Percentiles rank a stretch among this genome's conserved stretches.
phyloP scores from a whole-genome alignment of 768 basidiomycete genomes.

The Xerocomellus dryophilus region DNA sequence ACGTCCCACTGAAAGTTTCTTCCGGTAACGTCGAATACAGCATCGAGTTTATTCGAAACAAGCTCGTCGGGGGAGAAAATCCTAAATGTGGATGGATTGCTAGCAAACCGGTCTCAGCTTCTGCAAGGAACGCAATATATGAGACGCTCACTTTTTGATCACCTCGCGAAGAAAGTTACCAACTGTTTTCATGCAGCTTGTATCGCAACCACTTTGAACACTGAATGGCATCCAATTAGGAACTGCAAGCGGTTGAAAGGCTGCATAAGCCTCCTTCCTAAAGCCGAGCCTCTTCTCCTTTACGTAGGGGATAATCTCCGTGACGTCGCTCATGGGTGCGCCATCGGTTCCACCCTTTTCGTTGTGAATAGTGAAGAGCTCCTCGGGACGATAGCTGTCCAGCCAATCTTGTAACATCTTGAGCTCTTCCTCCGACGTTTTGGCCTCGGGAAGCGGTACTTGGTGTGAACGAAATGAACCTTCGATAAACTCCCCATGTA shows the following conservation, averaged over 20 bases:
- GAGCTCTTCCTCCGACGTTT: conserved; percentile 63
- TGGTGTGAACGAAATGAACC: conserved; percentile 86
- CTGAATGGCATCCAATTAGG: conserved; percentile 63
- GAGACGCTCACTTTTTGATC: conserved; percentile 44
- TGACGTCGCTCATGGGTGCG: conserved; percentile 50
- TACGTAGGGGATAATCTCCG: conserved; percentile 54
- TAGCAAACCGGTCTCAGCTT: conserved; percentile 21
- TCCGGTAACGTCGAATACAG: conserved; percentile 61
- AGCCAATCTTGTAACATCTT: conserved; percentile 68
- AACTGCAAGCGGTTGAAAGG: conserved; percentile 56
- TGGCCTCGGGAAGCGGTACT: conserved; percentile 77
- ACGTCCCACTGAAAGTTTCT: conserved; percentile 88
- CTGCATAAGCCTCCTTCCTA: conserved; percentile 63
- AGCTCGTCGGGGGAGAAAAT: conserved; percentile 92
- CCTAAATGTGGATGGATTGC: conserved; percentile 76
- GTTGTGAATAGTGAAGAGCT: conserved; percentile 51
- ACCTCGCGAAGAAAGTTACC: conserved; percentile 58
- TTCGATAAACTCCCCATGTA: conserved; percentile 72
- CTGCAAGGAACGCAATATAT: neutral
- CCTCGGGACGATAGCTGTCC: conserved; percentile 60
- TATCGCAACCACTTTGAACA: conserved; percentile 52
- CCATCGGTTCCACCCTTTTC: conserved; percentile 37
- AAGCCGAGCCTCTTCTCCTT: conserved; percentile 65
- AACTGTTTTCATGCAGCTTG: conserved; percentile 75
- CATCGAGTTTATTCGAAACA: conserved; percentile 85